Evolutionary conservation across 2,329 filamentous ascomycete species (phyloP), one percentile per base, ranked within the genome.

Genomic region (Calonectria fujianensis): DNA sequence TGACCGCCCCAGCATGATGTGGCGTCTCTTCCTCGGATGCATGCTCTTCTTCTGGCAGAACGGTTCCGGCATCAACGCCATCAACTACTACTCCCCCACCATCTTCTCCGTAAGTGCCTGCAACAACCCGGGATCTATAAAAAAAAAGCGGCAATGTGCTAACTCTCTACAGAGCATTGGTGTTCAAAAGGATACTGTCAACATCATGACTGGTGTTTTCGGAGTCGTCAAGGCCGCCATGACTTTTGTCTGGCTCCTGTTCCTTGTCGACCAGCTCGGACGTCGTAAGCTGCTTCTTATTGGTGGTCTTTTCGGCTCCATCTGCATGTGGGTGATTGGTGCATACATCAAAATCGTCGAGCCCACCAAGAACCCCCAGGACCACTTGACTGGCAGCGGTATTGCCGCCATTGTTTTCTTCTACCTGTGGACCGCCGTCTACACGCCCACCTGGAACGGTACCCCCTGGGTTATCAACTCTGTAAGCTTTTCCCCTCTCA

Each of bases 21-120:
- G 89, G 83, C 89, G 92, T 54, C 88, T 94, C 76, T 90, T 92
- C 80, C 86, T 94, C 24, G 92, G 92, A 66, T 89, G 90, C 31
- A 90, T 92, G 80, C 86, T 94, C 18, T 93, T 93, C 87, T 87
- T 93, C 76, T 93, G 90, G 88, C 92, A 94, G 82, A 94, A 94
- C 75, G 90, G 91, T 9, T 89, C 87, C 0, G 92, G 92, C 13
- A 79, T 79, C n/a, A 79, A 79, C 11, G 78, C 78, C 6, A 79
- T 79, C 48, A 79, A 79, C 73, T 79, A 79, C 48, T 79, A 79
- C 41, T 79, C 78, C 3, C 78, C 77, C 4, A 79, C 78, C 7
- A 78, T 79, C 29, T 79, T 79, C 18, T 74, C 74, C 1, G 78
- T 74, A 72, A 59, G 74, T 18, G 11, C 32, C 16, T 9, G 29